Evolutionary conservation across 805 yeast genomes (phyloP).

Genomic region (Lipomyces sp.): DNA sequence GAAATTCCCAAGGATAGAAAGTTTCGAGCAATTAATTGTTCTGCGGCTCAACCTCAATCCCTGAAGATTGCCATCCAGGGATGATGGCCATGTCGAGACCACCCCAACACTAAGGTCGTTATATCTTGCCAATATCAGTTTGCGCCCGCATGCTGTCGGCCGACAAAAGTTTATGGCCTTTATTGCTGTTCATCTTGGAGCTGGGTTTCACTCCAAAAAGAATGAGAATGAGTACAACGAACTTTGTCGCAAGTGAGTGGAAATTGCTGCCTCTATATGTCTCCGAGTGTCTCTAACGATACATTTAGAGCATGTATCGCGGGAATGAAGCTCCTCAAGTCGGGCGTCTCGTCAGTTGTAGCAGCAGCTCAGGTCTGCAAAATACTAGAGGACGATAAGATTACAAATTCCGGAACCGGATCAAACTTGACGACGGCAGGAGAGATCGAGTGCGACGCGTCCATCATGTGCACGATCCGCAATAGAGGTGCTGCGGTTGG

Average conservation of each 20-base stretch:
- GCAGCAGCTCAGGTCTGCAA: constrained; percentile 41
- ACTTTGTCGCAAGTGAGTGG: constrained; percentile 29
- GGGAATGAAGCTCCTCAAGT: constrained; percentile 38
- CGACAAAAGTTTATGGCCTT: constrained; percentile 24
- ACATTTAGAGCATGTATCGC: constrained; percentile 32
- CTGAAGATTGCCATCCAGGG: no score
- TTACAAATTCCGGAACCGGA: constrained; percentile 51
- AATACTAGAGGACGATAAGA: constrained; percentile 45
- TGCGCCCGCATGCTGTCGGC: no score
- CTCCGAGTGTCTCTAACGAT: background rate
- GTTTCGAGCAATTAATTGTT: no score
- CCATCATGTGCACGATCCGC: constrained; percentile 39
- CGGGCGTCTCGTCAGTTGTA: constrained; percentile 30
- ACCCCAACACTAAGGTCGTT: no score
- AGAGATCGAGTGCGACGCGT: constrained; percentile 51
- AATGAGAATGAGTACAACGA: constrained; percentile 24
- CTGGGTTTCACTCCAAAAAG: constrained; percentile 42
- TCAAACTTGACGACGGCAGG: constrained; percentile 47
- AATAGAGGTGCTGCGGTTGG: constrained; percentile 43
- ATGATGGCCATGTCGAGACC: no score
- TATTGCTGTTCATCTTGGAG: constrained; percentile 45
- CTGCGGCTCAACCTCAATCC: no score
- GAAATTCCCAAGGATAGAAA: no score
- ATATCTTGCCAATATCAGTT: no score
- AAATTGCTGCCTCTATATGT: no score